These are phyloP conservation scores for Phytophthora capsici DNA, from an alignment of 352 stramenopile genomes.

Conservation along the genomic window DNA sequence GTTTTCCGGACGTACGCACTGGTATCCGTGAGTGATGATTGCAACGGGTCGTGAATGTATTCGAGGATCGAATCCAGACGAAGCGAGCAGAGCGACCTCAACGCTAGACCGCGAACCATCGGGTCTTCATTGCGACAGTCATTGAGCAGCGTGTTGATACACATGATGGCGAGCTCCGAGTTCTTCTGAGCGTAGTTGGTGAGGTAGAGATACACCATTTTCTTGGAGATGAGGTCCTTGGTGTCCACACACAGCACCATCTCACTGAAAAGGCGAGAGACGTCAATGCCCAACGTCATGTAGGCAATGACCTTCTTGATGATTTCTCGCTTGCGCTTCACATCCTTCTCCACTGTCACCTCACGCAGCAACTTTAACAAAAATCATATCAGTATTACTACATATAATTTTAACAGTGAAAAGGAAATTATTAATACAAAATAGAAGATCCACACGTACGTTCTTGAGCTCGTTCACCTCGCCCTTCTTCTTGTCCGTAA, in stretches of 20 bases:
- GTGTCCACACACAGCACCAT: constrained; percentile 98
- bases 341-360: constrained; percentile 96
- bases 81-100: constrained; percentile 97
- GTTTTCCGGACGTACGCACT: constrained; percentile 99
- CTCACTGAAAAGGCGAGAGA: constrained; percentile 98
- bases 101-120: constrained; percentile 97
- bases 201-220: constrained; percentile 99
- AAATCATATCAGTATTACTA: neutral
- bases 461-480: constrained; percentile 97
- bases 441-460: constrained; percentile 49
- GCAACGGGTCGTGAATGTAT: constrained; percentile 96
- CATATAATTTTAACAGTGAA: constrained; percentile 6
- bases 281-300: constrained; percentile 99
- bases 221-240: constrained; percentile 99
- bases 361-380: constrained; percentile 91
- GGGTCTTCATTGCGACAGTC: constrained; percentile 99
- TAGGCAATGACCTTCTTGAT: constrained; percentile 99
- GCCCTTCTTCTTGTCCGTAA: constrained; percentile 94
- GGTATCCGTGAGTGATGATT: constrained; percentile 93
- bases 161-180: constrained; percentile 99
- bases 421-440: neutral
- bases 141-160: constrained; percentile 99
- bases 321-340: constrained; percentile 98
- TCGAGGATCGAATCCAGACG: constrained; percentile 98
- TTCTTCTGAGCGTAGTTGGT: constrained; percentile 99